Conservation (phyloP, 2,329 filamentous ascomycete species). For the Cladorrhinum sp. region DNA sequence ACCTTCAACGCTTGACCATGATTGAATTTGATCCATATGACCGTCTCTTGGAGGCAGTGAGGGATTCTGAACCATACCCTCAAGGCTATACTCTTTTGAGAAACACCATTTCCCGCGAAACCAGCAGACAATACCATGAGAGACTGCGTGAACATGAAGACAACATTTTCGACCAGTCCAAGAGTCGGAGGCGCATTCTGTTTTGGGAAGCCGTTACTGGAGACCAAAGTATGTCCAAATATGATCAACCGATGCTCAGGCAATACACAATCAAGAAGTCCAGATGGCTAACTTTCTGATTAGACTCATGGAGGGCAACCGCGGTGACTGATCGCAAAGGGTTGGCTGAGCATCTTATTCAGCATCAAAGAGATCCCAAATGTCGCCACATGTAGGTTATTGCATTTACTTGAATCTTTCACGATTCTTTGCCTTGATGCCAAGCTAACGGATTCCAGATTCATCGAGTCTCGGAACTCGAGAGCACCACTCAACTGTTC, state of each 20-base stretch:
- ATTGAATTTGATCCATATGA: background rate
- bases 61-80: background rate
- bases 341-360: background rate
- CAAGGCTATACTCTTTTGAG: background rate
- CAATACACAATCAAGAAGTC: background rate
- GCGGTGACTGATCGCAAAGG: background rate
- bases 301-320: background rate
- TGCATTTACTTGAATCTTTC: background rate
- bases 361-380: background rate
- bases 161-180: slow-evolving; percentile 3
- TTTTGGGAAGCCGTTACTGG: slow-evolving; percentile 2
- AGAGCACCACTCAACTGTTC: slow-evolving; percentile 12
- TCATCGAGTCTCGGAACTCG: slow-evolving; percentile 12
- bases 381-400: slow-evolving; percentile 4
- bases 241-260: too few relatives aligned
- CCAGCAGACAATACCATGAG: background rate
- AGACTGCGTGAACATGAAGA: background rate
- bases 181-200: background rate
- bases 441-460: slow-evolving; percentile 1
- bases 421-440: too few relatives aligned
- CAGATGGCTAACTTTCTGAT: background rate
- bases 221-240: background rate
- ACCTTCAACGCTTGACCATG: too few relatives aligned
- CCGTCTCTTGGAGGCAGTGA: background rate
- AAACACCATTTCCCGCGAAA: background rate